These are phyloP conservation scores for Gnaphalium uliginosum DNA, from an alignment of 129 eudicot species.

Conservation along the genomic window DNA sequence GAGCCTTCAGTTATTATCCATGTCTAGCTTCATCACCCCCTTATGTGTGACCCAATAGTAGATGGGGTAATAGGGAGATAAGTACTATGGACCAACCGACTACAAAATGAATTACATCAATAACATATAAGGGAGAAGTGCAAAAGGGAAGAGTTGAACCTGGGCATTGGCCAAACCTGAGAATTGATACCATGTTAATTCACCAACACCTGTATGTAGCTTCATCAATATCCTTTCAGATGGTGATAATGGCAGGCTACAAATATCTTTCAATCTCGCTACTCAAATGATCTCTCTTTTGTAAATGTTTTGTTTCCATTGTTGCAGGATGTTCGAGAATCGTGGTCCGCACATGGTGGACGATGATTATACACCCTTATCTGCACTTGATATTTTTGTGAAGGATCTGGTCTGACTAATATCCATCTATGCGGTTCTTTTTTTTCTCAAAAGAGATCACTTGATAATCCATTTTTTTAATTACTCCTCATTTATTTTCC, in stretches of 20 bases:
- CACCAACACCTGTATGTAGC: not conserved
- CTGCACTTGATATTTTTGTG: constrained; percentile 99
- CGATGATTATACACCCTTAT: constrained; percentile 89
- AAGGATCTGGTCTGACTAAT: constrained; percentile 87
- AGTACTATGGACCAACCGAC: constrained; percentile 6
- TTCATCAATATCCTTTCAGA: not conserved
- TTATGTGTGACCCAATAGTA: not conserved
- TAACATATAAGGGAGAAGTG: not conserved
- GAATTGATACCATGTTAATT: not conserved
- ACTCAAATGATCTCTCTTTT: not conserved
- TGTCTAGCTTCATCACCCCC: constrained; percentile 14
- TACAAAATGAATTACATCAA: constrained; percentile 3
- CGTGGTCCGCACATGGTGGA: constrained; percentile 99
- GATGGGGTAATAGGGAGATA: not conserved
- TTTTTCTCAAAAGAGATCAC: not conserved
- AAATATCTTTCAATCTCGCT: not conserved
- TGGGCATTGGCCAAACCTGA: not conserved
- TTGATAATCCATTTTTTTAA: not conserved
- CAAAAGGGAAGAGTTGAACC: not conserved
- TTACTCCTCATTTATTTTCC: constrained; percentile 13
- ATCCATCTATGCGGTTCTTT: constrained; percentile 14
- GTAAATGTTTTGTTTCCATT: constrained; percentile 18
- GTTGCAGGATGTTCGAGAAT: constrained; percentile 97
- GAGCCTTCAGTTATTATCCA: constrained; percentile 12
- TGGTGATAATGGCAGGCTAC: not conserved